A percentile compares a stretch with the other conserved stretches of the same genome.
These are phyloP conservation scores for Lotus japonicus DNA, from an alignment of 306 rosid genomes.

Conservation along the genomic window DNA sequence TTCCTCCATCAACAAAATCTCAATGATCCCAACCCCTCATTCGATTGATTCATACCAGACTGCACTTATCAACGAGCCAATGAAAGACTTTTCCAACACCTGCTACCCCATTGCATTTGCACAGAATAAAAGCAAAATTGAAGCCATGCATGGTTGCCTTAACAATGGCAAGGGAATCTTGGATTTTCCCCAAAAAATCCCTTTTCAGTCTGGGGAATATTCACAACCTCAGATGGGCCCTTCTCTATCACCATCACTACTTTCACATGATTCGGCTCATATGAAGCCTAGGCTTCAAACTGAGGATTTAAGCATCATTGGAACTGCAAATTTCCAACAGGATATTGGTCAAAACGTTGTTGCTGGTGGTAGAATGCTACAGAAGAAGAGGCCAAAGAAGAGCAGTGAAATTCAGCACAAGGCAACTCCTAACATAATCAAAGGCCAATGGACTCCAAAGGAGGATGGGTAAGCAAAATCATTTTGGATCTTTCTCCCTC, in stretches of 20 bases:
- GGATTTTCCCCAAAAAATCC: conserved; percentile 9
- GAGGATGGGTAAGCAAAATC: conserved; percentile 48
- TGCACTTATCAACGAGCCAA: too few species aligned
- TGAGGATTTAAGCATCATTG: background rate
- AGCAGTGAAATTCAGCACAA: background rate
- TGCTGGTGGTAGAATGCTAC: background rate
- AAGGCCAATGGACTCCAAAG: conserved; percentile 61
- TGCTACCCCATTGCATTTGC: background rate
- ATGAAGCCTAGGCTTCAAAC: background rate
- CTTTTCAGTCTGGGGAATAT: background rate
- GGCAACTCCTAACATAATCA: conserved; percentile 16
- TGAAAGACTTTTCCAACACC: background rate
- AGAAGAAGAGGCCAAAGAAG: background rate
- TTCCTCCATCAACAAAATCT: conserved; percentile 15
- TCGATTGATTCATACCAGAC: background rate
- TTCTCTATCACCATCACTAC: background rate
- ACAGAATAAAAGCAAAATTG: conserved; percentile 13
- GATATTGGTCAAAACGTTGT: background rate
- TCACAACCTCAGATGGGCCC: background rate
- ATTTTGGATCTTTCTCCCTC: background rate
- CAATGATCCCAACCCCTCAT: conserved; percentile 12
- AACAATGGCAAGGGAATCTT: background rate
- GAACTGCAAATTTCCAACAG: background rate
- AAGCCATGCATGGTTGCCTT: conserved; percentile 25
- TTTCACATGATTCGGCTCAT: conserved; percentile 6